Evolutionary conservation across 1,284 basidiomycete species (phyloP), one percentile per base, ranked within the genome.

Genomic region (Ganoderma resinaceum): DNA sequence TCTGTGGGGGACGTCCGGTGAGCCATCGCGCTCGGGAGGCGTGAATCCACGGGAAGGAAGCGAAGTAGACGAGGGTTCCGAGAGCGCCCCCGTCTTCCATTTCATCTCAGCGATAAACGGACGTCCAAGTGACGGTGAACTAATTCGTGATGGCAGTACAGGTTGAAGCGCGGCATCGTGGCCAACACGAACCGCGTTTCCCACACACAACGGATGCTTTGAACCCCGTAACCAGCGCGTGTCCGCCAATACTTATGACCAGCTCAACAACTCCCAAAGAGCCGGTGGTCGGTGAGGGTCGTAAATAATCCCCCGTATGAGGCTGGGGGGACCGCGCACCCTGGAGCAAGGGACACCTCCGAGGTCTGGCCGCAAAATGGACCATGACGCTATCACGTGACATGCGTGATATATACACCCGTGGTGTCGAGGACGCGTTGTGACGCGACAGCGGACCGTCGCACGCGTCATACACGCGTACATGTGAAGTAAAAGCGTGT

Each of bases 1-100:
- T 95, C 95, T 96, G 79, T 33, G 49, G 29, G 18, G 14, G 16
- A 8, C 12, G 38, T 70, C 63, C 6, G 14, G 23, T 37, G 23
- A 59, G 37, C 23, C 8, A 7, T 26, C 37, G 11, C 37, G 23
- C 37, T 26, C 37, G 2, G 12, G 37, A 20, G 8, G 16, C 3
- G n/a, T n/a, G 20, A 14, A 33, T 8, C 29, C 12, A 23, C 11
- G 9, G 55, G 55, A 18, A 12, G 18, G 53, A 18, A 55, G 7
- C 31, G 43, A 20, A 43, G 42, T 18, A 43, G 42, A 20, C 2
- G 18, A 43, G 8, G 18, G 7, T 49, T 49, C 46, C 46, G 23
- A 26, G 8, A 49, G n/a, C 46, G 5, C n/a, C 23, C 12, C 49
- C 23, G 12, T 5, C 23, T 52, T 23, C 43, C 23, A 5, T 20